Conservation (phyloP, 78 protist genomes). For the Tieghemostelium lacteum region DNA sequence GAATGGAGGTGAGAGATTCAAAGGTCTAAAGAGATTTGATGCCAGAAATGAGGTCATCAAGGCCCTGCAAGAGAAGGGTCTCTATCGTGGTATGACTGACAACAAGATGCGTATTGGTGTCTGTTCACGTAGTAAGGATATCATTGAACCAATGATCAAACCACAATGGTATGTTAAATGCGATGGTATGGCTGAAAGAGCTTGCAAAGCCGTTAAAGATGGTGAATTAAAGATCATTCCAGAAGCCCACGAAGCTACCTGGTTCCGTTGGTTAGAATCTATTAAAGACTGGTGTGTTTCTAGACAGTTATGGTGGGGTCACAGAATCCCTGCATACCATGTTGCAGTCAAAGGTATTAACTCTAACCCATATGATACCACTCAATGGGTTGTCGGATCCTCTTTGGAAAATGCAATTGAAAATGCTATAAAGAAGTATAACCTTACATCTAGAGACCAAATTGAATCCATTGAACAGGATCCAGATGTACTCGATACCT, state of each 20-base stretch:
- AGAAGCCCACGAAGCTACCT: slow-evolving; percentile 44
- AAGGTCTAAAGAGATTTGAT: slow-evolving; percentile 91
- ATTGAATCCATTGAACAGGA: slow-evolving; percentile 91
- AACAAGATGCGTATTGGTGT: slow-evolving; percentile 87
- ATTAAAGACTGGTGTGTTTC: slow-evolving; percentile 98
- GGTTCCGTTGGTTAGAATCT: slow-evolving; percentile 81
- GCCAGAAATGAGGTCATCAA: slow-evolving; percentile 87
- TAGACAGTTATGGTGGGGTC: slow-evolving; percentile 99
- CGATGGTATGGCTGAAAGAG: slow-evolving; percentile 73
- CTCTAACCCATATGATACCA: slow-evolving; percentile 32
- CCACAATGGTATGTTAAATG: slow-evolving; percentile 98
- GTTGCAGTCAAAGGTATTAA: slow-evolving; percentile 30
- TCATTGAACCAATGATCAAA: slow-evolving; percentile 86
- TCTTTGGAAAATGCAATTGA: slow-evolving; percentile 41
- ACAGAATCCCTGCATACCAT: slow-evolving; percentile 99
- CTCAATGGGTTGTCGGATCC: slow-evolving; percentile 78
- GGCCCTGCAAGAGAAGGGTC: slow-evolving; percentile 66
- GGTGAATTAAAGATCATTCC: slow-evolving; percentile 90
- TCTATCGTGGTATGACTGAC: slow-evolving; percentile 71
- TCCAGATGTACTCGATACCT: slow-evolving; percentile 99
- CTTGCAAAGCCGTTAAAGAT: slow-evolving; percentile 67
- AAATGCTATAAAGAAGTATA: slow-evolving; percentile 79
- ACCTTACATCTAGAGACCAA: slow-evolving; percentile 1
- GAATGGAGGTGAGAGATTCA: slow-evolving; percentile 62
- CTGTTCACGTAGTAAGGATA: slow-evolving; percentile 83